Evolutionary conservation across 805 yeast species (phyloP), one percentile per base, ranked within the genome.

Genomic region (Candida ascalaphidarum): DNA sequence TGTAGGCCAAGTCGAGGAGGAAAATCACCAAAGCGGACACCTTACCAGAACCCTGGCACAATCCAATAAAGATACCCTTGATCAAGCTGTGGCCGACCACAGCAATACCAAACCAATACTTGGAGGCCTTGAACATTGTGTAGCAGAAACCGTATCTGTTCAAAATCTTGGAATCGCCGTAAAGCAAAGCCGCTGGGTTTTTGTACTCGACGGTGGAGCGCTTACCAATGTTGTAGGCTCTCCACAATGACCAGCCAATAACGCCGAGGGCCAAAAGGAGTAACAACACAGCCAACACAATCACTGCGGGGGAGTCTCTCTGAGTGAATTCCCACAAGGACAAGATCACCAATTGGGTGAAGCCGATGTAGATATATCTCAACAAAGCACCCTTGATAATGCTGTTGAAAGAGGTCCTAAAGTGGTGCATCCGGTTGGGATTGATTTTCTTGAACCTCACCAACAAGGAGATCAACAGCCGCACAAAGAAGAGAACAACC

Each of bases 271-370:
- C 64, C 32, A 80, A 56, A 1, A 84, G 26, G 22, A 88, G 58
- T 52, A 83, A 77, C 27, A 88, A 56, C 21, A 73, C 78, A 2
- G 95, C 89, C 34, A 84, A 57, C 4, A 84, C 86, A 33, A 88
- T 74, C 17, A 88, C 85, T 1, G 95, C 96, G 1, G 94, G 81
- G 1, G 96, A 85, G 46, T 88, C 96, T 29, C 69, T 59, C 44
- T 68, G 68, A 6, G 80, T 73, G 52, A 85, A 86, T 59, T 88
- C 95, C 92, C 94, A 88, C 30, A 86, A 63, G 8, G 95, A 77
- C 33, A 88, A 66, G 29, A 86, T 72, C 11, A 77, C 64, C 33
- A 88, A 56, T 52, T 86, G 94, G 3, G 94, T 76, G 53, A 83
- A 85, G 0, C 94, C 96, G 48, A 88, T 83, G 43, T 72, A 79